Evolutionary conservation across 2,329 filamentous ascomycete genomes (phyloP), one percentile per base, ranked within the genome.

Genomic region (Rhinocladiella mackenziei): DNA sequence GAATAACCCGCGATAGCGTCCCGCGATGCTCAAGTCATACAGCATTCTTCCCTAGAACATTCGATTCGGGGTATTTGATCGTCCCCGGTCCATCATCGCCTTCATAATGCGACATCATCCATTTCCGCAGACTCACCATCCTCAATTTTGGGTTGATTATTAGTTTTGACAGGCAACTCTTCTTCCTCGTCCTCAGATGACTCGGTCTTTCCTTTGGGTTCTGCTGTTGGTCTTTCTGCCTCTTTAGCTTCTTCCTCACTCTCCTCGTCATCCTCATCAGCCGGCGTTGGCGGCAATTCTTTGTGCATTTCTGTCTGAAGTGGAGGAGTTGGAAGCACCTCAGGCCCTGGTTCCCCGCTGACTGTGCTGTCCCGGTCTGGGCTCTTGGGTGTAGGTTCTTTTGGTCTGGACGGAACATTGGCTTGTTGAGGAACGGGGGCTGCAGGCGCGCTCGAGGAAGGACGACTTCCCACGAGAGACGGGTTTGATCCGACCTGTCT

Each of bases 401-500:
- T 56, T 45, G 34, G 56, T 43, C 42, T 57, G 48, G 39, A 33
- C 11, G 45, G 45, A n/a, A 51, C 32, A 18, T 37, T 50, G 25
- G 34, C 30, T 37, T 49, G 50, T 17, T 44, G 43, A 22, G 31
- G 32, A 14, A 18, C 39, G 62, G 61, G 34, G 56, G 62, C 36
- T 59, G 60, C 20, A 56, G 56, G 33, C 53, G 60, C 6, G 60
- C 31, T 35, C 4, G 35, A 32, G 19, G 43, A 41, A 34, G 36
- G 37, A 13, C 43, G 45, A 26, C 35, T 42, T 13, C 25, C 36
- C 3, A 43, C 20, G 6, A 56, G 30, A 25, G 43, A 43, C 20
- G 56, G 56, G 39, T 57, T 57, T 3, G 48, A 64, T 5, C 69
- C 66, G 19, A 70, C 57, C 44, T 77, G 74, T 43, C 80, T 68